Evolutionary conservation across 805 yeast species (phyloP), one percentile per base, ranked within the genome.

Genomic region (Candida ponderosae): DNA sequence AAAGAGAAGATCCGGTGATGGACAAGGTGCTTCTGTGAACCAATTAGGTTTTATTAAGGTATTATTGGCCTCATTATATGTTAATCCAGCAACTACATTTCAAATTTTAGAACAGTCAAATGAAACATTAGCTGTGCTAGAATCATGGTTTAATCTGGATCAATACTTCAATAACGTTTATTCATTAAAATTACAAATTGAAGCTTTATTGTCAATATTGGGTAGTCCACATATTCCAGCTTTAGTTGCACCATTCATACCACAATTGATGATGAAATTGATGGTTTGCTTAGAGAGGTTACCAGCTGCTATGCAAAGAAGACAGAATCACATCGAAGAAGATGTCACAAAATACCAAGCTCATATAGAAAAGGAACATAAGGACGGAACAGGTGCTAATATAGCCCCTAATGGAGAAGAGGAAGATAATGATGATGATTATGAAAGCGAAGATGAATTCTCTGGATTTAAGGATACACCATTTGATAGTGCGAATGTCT

Each of bases 401-500:
- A 56, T 50, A 28, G 52, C 50, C 15, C 55, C 43, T 1, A 52
- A 43, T 10, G 43, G 43, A 42, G 50, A 41, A 31, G 67, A 54
- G 21, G 44, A 46, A 7, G 62, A 55, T 16, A 53, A 50, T n/a
- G 51, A 47, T 31, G 64, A 58, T 14, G 51, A 46, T 16, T 62
- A 54, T 19, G 87, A 81, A 39, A 85, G 79, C 5, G 76, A 80
- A 38, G 60, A 55, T 37, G 66, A 62, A 28, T 67, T 62, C 31
- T 78, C 79, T 38, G 96, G 87, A 13, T 71, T 82, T 56, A 76
- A 80, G 39, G 82, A 78, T 45, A 81, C 94, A 1, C 85, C 93
- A 7, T 66, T 90, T 40, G 97, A 89, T 56, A 65, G 70, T 31
- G 59, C 87, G 32, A 83, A 88, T 53, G 78, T 80, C 5, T 85